Evolutionary conservation across 73 alveolate genomes (phyloP), one percentile per base, ranked within the genome.

Genomic region (Paramecium biaurelia): DNA sequence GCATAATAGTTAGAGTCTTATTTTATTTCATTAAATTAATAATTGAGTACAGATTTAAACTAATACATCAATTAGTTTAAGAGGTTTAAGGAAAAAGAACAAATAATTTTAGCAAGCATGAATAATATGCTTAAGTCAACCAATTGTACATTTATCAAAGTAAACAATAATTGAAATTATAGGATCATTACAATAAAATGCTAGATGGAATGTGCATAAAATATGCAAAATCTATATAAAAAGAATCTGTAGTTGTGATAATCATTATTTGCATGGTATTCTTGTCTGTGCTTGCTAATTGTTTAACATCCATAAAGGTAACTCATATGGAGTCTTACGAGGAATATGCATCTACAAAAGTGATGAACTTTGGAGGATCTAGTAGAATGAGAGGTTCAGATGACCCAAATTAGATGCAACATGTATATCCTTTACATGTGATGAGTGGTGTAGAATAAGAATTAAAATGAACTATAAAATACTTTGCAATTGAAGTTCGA

Each of bases 271-370:
- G 84, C 15, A 9, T n/a, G 45, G 26, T 63, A 9, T 63, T 63
- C 26, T 9, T 63, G 0, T 26, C 49, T 32, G 45, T 63, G 20
- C 21, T 63, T 30, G 21, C 26, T 63, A 63, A 63, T 63, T 63
- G 84, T 63, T 24, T 63, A 14, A 63, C 84, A 1, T 63, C 84
- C 15, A 30, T 63, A 2, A 23, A 63, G 84, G 84, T 63, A 0
- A 23, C 84, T 30, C 45, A 63, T 30, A 23, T 63, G 84, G 84
- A 63, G 9, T 30, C 49, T 1, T 63, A 63, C 28, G 84, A 63
- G 12, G 84, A 63, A 63, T 63, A 63, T 63, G 84, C 84, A 63
- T 63, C 84, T 26, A 63, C 84, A 26, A 63, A 63, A 24, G 84
- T 63, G 10, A 63, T 63, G 23, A 26, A 63, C 5, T 63, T 63